Evolutionary conservation across 352 stramenopile species (phyloP).

Genomic region (Blastocystis sp.): DNA sequence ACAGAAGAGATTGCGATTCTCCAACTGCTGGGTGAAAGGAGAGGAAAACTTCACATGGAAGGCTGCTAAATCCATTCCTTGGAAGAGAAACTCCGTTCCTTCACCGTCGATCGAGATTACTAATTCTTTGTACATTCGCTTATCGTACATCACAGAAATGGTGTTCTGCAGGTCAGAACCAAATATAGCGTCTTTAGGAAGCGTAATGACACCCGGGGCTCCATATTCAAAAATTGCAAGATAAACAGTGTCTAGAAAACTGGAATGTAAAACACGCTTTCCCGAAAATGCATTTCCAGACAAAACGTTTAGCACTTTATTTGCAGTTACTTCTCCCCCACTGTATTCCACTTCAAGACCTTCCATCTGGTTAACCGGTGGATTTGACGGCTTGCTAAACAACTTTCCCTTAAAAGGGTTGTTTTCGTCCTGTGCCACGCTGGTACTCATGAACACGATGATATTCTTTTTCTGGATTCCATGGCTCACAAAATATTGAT

Average conservation of each 20-base stretch:
- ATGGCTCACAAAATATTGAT: slow-evolving; percentile 23
- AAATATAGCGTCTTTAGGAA: slow-evolving; percentile 21
- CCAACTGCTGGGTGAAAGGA: neutral
- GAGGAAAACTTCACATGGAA: neutral
- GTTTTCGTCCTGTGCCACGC: neutral
- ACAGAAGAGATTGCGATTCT: slow-evolving; percentile 49
- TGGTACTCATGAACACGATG: slow-evolving; percentile 45
- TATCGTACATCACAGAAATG: neutral
- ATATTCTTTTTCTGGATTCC: slow-evolving; percentile 42
- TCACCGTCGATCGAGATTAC: slow-evolving; percentile 4
- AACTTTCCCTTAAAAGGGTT: slow-evolving; percentile 11
- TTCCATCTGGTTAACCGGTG: neutral
- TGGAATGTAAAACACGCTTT: slow-evolving; percentile 31
- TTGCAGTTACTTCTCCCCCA: slow-evolving; percentile 4
- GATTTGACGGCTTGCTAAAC: neutral
- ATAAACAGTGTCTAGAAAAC: slow-evolving; percentile 11
- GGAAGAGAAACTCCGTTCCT: neutral
- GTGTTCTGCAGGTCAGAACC: neutral
- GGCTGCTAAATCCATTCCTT: neutral
- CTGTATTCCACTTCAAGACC: slow-evolving; percentile 10
- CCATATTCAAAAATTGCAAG: slow-evolving; percentile 35
- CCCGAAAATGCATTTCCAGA: slow-evolving; percentile 18
- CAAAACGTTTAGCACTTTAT: slow-evolving; percentile 5
- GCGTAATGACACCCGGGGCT: slow-evolving; percentile 10
- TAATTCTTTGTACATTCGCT: slow-evolving; percentile 43